These are phyloP conservation scores for Austroboletus eburneus DNA, from an alignment of 768 basidiomycete species.

Conservation along the genomic window DNA sequence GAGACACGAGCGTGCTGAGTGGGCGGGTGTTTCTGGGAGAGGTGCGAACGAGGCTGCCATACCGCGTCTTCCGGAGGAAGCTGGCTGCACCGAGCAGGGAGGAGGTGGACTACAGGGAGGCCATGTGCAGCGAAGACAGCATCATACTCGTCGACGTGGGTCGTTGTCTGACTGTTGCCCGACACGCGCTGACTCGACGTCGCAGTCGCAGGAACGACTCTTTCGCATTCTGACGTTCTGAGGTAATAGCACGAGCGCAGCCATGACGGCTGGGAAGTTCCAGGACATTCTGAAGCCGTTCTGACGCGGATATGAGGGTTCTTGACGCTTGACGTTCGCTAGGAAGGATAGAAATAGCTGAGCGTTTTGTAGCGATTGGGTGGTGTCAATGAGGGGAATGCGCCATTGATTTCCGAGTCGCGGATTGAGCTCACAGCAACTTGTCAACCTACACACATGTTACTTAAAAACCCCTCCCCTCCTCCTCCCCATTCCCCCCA, in stretches of 20 bases:
- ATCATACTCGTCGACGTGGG: constrained; percentile 49
- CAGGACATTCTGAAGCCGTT: too few species aligned
- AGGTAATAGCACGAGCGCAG: too few species aligned
- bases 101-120: constrained; percentile 20
- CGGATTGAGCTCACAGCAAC: constrained; percentile 26
- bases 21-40: constrained; percentile 37
- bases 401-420: constrained; percentile 22
- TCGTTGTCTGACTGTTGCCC: not conserved
- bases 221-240: constrained; percentile 31
- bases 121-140: constrained; percentile 56
- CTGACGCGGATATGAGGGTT: not conserved
- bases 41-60: constrained; percentile 46
- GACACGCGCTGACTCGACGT: not conserved
- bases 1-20: constrained; percentile 23
- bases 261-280: too few species aligned
- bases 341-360: too few species aligned
- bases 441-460: constrained; percentile 15
- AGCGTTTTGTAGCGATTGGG: too few species aligned
- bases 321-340: too few species aligned
- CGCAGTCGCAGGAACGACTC: constrained; percentile 18
- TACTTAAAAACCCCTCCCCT: constrained; percentile 18
- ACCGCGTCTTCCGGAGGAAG: constrained; percentile 32
- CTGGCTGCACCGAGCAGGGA: constrained; percentile 11
- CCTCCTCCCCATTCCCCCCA: not conserved
- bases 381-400: constrained; percentile 11